Evolutionary conservation across 129 eudicot genomes (phyloP).

Genomic region (Helianthus annuus): HanXRQr2.0-SUNRISE NC_035440.2:6880567-6881066

Average conservation of each 20-base stretch:
- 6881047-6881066: slow-evolving; percentile 50
- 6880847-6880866: slow-evolving; percentile 82
- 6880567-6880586: slow-evolving; percentile 20
- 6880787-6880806: slow-evolving; percentile 23
- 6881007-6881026: slow-evolving; percentile 46
- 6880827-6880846: slow-evolving; percentile 92
- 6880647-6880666: background rate
- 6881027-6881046: slow-evolving; percentile 74
- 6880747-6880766: background rate
- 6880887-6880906: slow-evolving; percentile 72
- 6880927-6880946: slow-evolving; percentile 93
- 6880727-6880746: background rate
- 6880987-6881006: slow-evolving; percentile 82
- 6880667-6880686: slow-evolving; percentile 11
- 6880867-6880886: slow-evolving; percentile 90
- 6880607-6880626: background rate
- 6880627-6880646: background rate
- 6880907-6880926: slow-evolving; percentile 97
- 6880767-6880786: slow-evolving; percentile 13
- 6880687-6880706: background rate
- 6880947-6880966: slow-evolving; percentile 72
- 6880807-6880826: slow-evolving; percentile 75
- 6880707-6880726: background rate
- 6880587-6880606: slow-evolving; percentile 1
- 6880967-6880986: slow-evolving; percentile 86